These are phyloP conservation scores for Aurifilum marmelostoma DNA, from an alignment of 2,329 filamentous ascomycete species.

Conservation along the genomic window DNA sequence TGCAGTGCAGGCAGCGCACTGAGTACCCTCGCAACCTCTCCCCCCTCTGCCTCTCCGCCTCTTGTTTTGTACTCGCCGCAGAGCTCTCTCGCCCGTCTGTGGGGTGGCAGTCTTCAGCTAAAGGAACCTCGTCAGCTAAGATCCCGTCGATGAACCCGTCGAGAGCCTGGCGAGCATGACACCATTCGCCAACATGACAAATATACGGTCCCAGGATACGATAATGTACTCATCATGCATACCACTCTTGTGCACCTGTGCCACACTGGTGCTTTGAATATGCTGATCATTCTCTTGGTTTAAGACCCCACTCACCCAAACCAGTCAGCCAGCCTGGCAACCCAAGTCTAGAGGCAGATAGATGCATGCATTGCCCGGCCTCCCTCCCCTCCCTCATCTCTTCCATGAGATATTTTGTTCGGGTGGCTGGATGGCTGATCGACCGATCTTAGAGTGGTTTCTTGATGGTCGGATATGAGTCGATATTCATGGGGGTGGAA, in stretches of 20 bases:
- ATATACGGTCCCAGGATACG: neutral
- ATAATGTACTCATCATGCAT: neutral
- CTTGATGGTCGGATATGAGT: neutral
- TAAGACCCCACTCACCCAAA: constrained; percentile 1
- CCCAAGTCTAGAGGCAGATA: neutral
- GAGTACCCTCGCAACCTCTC: neutral
- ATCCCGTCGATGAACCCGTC: neutral
- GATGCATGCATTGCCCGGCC: neutral
- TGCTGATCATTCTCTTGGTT: neutral
- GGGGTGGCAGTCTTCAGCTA: neutral
- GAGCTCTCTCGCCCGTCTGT: neutral
- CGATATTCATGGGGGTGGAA: neutral
- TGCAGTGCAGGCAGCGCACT: neutral
- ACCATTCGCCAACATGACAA: neutral
- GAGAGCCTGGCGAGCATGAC: neutral
- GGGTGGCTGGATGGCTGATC: constrained; percentile 6
- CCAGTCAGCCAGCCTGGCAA: neutral
- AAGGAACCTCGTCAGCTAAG: neutral
- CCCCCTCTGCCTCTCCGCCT: too few relatives aligned
- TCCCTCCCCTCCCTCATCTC: neutral
- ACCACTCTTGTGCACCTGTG: neutral
- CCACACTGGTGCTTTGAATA: neutral
- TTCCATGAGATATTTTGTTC: neutral
- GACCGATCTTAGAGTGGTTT: neutral
- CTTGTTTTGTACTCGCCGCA: neutral